Conservation (phyloP, 1,139 yeast genomes). For the Pichia sp. region DNA sequence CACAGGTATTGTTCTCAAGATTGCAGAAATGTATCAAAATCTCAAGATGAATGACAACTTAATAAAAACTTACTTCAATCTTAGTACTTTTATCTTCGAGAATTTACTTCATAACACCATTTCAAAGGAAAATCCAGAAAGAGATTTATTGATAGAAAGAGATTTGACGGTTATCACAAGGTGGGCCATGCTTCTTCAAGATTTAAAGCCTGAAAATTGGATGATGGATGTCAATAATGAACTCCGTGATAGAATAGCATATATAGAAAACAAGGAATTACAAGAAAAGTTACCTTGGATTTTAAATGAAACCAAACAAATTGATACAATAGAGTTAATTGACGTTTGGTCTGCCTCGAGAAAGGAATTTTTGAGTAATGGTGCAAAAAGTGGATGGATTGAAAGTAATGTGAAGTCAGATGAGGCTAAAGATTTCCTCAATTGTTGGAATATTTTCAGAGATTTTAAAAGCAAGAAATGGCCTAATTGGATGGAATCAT, state of each 20-base stretch:
- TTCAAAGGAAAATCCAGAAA: slow-evolving; percentile 13
- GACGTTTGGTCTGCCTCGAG: slow-evolving; percentile 10
- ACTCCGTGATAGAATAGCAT: slow-evolving; percentile 17
- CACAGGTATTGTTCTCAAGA: slow-evolving; percentile 79
- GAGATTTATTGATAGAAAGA: slow-evolving; percentile 20
- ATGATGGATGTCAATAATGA: slow-evolving; percentile 9
- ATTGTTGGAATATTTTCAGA: slow-evolving; percentile 17
- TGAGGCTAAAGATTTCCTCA: slow-evolving; percentile 14
- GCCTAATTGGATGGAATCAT: slow-evolving; percentile 21
- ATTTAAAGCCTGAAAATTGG: slow-evolving; percentile 7
- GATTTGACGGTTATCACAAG: slow-evolving; percentile 23
- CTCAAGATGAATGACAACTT: slow-evolving; percentile 19
- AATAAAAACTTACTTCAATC: slow-evolving; percentile 15
- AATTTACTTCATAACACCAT: slow-evolving; percentile 19
- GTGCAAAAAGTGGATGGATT: slow-evolving; percentile 9
- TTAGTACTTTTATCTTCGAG: slow-evolving; percentile 21
- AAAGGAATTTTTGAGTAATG: neutral
- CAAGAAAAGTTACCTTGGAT: slow-evolving; percentile 10
- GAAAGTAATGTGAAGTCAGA: slow-evolving; percentile 10
- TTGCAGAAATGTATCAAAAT: slow-evolving; percentile 68
- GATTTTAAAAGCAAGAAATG: slow-evolving; percentile 11
- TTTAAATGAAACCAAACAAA: neutral
- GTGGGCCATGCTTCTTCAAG: slow-evolving; percentile 16
- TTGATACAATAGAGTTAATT: slow-evolving; percentile 17
- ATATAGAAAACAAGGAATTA: slow-evolving; percentile 17